phyloP scores from a whole-genome alignment of 2,329 filamentous ascomycete species.

The Pseudocercospora musae region DNA sequence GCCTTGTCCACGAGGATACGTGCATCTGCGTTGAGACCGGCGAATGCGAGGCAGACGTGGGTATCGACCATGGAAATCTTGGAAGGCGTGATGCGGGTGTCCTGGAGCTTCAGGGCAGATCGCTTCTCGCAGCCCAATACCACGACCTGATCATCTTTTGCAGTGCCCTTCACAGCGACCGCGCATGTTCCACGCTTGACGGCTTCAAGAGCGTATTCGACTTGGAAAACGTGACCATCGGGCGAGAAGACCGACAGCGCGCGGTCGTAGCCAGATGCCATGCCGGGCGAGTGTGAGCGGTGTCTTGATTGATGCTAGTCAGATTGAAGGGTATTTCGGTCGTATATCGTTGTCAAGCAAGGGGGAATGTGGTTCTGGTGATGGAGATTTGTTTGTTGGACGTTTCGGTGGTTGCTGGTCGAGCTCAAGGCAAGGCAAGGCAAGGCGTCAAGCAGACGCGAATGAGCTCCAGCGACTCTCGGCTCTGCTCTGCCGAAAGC shows the following conservation, averaged over 20 bases:
- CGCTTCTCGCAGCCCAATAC: conserved; percentile 98
- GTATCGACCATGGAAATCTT: conserved; percentile 96
- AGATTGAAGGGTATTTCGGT: not conserved
- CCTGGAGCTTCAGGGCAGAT: conserved; percentile 98
- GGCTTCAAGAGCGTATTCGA: conserved; percentile 98
- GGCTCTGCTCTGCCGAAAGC: conserved; percentile 4
- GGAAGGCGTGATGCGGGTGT: conserved; percentile 96
- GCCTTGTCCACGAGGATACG: conserved; percentile 98
- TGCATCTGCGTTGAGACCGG: conserved; percentile 94
- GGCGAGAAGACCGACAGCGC: conserved; percentile 98
- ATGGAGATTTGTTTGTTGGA: not conserved
- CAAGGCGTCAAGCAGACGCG: conserved; percentile 9
- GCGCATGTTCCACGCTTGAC: conserved; percentile 99
- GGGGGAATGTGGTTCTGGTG: not conserved
- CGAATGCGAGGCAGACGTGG: conserved; percentile 95
- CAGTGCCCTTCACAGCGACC: conserved; percentile 90
- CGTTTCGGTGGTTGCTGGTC: not conserved
- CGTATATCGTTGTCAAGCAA: not conserved
- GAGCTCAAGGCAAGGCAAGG: too few relatives aligned
- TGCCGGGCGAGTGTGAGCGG: conserved; percentile 37
- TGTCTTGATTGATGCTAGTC: not conserved
- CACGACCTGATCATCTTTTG: conserved; percentile 61
- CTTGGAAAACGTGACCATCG: conserved; percentile 99
- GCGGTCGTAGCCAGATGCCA: conserved; percentile 98
- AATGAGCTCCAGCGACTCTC: conserved; percentile 1